Evolutionary conservation across 2,329 filamentous ascomycete species (phyloP).

Genomic region (Xylaria sp.): DNA sequence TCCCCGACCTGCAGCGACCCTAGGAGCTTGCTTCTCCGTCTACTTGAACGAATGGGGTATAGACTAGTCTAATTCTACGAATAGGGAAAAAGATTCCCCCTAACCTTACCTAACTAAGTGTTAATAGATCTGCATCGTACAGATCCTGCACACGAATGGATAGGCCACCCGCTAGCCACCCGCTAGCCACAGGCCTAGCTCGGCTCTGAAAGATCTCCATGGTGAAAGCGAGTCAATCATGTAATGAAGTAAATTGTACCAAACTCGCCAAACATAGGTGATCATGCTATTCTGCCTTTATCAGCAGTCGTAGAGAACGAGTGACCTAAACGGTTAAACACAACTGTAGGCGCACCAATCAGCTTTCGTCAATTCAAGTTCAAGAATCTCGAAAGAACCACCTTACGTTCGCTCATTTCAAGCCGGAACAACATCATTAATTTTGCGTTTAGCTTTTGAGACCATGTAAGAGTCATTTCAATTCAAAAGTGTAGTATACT

Average conservation of each 20-base stretch:
- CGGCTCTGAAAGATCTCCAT: not conserved
- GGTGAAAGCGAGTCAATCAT: not conserved
- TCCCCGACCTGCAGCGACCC: not conserved
- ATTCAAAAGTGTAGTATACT: not conserved
- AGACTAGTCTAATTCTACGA: not conserved
- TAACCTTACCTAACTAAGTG: not conserved
- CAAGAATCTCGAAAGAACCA: not conserved
- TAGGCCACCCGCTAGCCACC: not conserved
- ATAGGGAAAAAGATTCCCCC: not conserved
- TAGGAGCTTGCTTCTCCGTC: not conserved
- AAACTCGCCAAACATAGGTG: no score
- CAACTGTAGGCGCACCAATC: conserved; percentile 15
- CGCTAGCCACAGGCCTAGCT: not conserved
- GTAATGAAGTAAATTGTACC: not conserved
- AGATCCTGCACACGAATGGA: not conserved
- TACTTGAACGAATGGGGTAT: not conserved
- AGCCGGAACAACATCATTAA: not conserved
- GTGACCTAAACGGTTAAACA: not conserved
- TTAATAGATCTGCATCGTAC: not conserved
- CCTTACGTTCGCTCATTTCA: not conserved
- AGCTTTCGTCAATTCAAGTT: not conserved
- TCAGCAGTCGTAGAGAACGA: not conserved
- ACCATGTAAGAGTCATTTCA: not conserved
- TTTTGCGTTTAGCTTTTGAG: not conserved
- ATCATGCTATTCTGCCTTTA: not conserved